A percentile compares a stretch with the other conserved stretches of the same genome.
Conservation (phyloP, 208 protist species). For the Tetramitus jugosus region DNA sequence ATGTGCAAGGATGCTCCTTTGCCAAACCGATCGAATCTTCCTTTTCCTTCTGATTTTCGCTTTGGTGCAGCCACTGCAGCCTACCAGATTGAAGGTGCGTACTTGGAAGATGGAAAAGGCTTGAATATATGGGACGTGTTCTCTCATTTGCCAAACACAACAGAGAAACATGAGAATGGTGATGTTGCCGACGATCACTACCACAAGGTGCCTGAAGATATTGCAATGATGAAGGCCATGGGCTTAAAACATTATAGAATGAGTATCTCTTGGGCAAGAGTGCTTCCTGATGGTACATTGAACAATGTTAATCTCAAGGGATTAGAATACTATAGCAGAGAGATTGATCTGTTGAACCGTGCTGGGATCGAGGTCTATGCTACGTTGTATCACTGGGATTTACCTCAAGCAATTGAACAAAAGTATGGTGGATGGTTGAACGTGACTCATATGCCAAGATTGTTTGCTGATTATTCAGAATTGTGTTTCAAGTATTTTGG, state of each 20-base stretch:
- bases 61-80: not conserved
- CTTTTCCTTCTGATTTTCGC: not conserved
- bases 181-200: constrained; percentile 30
- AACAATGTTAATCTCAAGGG: constrained; percentile 8
- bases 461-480: constrained; percentile 23
- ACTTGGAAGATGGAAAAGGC: constrained; percentile 20
- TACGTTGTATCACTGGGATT: constrained; percentile 28
- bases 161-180: constrained; percentile 21
- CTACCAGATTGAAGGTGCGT: constrained; percentile 16
- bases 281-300: constrained; percentile 13
- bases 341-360: not conserved
- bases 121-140: constrained; percentile 22
- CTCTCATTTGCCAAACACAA: constrained; percentile 20
- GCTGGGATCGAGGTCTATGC: not conserved
- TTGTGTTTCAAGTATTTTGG: constrained; percentile 25
- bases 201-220: constrained; percentile 1
- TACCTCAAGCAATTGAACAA: constrained; percentile 20
- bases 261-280: constrained; percentile 20
- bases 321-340: not conserved
- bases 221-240: constrained; percentile 7
- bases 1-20: no score
- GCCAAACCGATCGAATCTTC: no score
- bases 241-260: constrained; percentile 18
- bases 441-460: not conserved
- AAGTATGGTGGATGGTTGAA: constrained; percentile 1